Evolutionary conservation across 495 filamentous ascomycete species (phyloP).

Genomic region (Cenococcum geophilum): DNA sequence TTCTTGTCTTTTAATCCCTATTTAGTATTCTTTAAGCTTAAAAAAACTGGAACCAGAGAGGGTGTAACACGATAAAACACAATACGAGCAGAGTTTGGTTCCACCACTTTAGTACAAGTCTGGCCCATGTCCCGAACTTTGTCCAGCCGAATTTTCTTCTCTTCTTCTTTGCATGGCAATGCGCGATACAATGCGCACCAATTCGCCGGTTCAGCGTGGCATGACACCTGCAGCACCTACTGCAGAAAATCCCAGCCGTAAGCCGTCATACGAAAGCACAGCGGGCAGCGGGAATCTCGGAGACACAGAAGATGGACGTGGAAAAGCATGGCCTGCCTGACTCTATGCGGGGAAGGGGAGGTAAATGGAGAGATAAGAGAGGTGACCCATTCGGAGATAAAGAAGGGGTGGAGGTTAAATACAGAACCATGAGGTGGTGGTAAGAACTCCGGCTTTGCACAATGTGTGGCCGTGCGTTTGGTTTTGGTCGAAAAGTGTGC

Average conservation of each 20-base stretch:
- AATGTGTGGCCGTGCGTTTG: not conserved
- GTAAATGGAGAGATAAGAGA: not conserved
- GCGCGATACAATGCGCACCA: no score
- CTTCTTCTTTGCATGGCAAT: no score
- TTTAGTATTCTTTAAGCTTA: no score
- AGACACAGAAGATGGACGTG: not conserved
- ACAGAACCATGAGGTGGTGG: constrained; percentile 25
- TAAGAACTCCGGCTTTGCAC: not conserved
- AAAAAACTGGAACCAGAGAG: no score
- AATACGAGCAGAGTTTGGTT: no score
- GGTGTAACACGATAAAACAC: no score
- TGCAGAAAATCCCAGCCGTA: not conserved
- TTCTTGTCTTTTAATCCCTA: no score
- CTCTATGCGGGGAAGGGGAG: not conserved
- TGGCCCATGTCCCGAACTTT: no score
- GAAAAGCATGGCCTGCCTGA: not conserved
- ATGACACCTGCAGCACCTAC: no score
- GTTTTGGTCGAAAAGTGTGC: constrained; percentile 3
- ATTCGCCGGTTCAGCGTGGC: no score
- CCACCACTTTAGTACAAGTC: no score
- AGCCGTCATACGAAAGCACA: not conserved
- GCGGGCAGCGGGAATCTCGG: not conserved
- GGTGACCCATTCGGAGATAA: constrained; percentile 31
- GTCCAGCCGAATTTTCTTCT: no score
- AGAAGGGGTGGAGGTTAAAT: constrained; percentile 21